Evolutionary conservation across 805 yeast genomes (phyloP), one percentile per base, ranked within the genome.

Genomic region (Lachancea mirantina): DNA sequence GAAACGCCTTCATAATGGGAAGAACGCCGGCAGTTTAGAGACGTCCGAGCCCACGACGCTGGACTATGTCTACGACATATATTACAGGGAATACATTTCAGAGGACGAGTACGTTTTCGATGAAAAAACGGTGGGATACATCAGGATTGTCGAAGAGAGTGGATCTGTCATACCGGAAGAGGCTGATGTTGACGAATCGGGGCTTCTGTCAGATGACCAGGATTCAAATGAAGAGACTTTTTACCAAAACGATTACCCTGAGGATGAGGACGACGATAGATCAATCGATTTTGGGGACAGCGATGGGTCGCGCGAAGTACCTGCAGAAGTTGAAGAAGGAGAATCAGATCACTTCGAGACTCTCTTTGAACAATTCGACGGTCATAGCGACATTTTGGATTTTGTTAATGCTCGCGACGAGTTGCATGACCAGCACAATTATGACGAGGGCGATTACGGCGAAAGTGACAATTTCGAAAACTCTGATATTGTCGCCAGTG

Each of bases 51-150:
- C 29, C n/a, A 49, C 55, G 9, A 39, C 50, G 31, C 62, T 70
- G n/a, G 95, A 84, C 26, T 89, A 84, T 46, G 97, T 89, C 13
- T 89, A 85, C 50, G 98, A 89, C 57, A 87, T 89, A 8, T 89
- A 89, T 58, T 68, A 78, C 61, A 63, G 81, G 31, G 80, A 76
- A 38, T 65, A 62, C 54, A 74, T 71, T 35, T 84, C 45, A 62
- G 84, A 77, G 25, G 82, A 75, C 20, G 72, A 50, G 18, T 42
- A 46, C 43, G 32, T 40, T 37, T 50, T 55, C 52, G 52, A 57
- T 21, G 46, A 48, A 39, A 41, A 46, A 17, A 50, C 52, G 15
- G 43, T 65, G 18, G 70, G 70, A 1, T 62, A 54, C 35, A 55
- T 65, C n/a, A 62, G 56, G 38, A 65, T 67, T 40, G 62, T 68